Evolutionary conservation across 1,284 basidiomycete genomes (phyloP).

Genomic region (Puccinia hordei): DNA sequence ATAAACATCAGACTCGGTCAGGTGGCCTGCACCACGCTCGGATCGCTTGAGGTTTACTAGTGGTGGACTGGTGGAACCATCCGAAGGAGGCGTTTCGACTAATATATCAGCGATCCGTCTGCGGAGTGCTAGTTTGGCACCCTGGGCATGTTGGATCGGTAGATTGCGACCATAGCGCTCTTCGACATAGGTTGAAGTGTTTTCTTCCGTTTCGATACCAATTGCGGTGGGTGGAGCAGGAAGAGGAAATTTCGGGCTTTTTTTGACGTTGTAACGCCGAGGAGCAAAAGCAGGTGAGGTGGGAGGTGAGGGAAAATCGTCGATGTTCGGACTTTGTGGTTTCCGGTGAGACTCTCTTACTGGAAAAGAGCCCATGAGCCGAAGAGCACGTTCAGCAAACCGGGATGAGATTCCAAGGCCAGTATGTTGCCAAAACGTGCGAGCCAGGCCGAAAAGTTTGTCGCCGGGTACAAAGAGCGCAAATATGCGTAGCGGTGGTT

Average conservation of each 20-base stretch:
- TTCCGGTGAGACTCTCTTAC: slow-evolving; percentile 60
- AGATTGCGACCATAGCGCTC: slow-evolving; percentile 94
- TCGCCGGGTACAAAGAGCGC: slow-evolving; percentile 64
- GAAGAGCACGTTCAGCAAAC: slow-evolving; percentile 77
- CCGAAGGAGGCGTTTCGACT: slow-evolving; percentile 64
- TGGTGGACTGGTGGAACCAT: slow-evolving; percentile 57
- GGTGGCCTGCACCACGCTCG: slow-evolving; percentile 60
- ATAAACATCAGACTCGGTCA: slow-evolving; percentile 65
- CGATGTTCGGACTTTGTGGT: slow-evolving; percentile 47
- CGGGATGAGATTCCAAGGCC: slow-evolving; percentile 88
- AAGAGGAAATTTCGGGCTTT: background rate
- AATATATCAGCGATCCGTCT: slow-evolving; percentile 86
- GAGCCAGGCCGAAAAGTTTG: slow-evolving; percentile 71
- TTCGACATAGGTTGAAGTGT: slow-evolving; percentile 70
- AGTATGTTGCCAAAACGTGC: slow-evolving; percentile 94
- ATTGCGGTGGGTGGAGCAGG: background rate
- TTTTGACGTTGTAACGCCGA: slow-evolving; percentile 26
- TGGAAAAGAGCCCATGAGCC: slow-evolving; percentile 65
- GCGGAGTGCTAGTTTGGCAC: slow-evolving; percentile 81
- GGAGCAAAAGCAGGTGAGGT: background rate
- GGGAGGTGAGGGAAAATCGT: background rate
- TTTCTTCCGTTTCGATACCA: slow-evolving; percentile 60
- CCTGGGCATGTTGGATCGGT: slow-evolving; percentile 71
- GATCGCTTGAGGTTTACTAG: slow-evolving; percentile 62
- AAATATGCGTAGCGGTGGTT: slow-evolving; percentile 67